phyloP scores from a whole-genome alignment of 176 grass and related monocot species.

The Aechmea fasciata region DNA sequence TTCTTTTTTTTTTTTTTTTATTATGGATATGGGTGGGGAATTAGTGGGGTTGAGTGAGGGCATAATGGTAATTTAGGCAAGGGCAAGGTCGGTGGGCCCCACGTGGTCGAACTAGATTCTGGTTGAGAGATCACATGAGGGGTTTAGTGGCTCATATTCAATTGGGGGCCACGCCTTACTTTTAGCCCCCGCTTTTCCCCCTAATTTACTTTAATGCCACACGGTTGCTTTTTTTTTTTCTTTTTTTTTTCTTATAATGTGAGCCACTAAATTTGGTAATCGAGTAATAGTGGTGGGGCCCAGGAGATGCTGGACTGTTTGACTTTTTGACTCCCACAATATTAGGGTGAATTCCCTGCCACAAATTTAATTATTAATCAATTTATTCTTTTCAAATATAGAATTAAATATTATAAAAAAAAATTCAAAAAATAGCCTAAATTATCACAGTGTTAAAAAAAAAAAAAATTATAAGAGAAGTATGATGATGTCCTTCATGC shows the following conservation, averaged over 20 bases:
- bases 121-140: conserved; percentile 40
- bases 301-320: neutral
- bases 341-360: neutral
- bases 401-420: neutral
- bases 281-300: neutral
- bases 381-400: neutral
- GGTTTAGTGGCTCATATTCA: conserved; percentile 33
- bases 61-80: conserved; percentile 15
- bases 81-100: neutral
- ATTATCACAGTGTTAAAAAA: too few relatives aligned
- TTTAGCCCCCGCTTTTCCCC: neutral
- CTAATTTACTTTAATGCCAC: neutral
- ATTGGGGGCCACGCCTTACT: conserved; percentile 24
- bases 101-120: conserved; percentile 12
- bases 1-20: too few relatives aligned
- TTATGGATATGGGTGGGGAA: too few relatives aligned
- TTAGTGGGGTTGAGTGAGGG: neutral
- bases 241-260: neutral
- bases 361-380: neutral
- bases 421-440: neutral
- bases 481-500: too few relatives aligned
- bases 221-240: neutral
- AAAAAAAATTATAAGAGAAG: too few relatives aligned
- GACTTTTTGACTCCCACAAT: neutral
- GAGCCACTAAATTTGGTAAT: neutral